Base-by-base conservation (phyloP, 306 rosid genomes). In the Gastrolobium bilobum region DNA sequence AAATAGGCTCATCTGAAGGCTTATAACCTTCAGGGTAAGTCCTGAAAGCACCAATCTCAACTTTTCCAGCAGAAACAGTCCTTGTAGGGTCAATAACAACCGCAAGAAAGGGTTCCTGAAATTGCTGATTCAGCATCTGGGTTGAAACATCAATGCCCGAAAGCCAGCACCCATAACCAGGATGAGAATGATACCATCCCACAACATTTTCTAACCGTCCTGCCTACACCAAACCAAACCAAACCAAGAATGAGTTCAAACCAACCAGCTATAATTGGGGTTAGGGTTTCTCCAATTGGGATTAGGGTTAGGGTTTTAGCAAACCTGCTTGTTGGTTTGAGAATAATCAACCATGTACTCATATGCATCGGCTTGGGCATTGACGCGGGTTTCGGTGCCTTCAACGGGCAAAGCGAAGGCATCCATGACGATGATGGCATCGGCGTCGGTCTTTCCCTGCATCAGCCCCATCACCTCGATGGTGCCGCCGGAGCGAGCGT, bases 111-210 rank as follows among this genome's bases (percentile, higher is more conserved):
- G 99, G 99, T 78, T 96, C 98, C 88, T 93, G 99, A 86, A 33
- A 93, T 81, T 89, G 93, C 84, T 93, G 99, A 81, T 93, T 96
- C 39, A 93, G 64, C 97, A 96, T 96, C 86, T 96, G 99, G 4
- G 99, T 96, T 0, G 97, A 86, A 42, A 96, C 98, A 81, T 96
- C 99, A 64, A 96, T 96, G 37, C 99, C 99, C 14, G 97, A 96
- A 15, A 96, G 92, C 99, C 99, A 96, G 84, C 98, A 96, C 40
- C 99, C 99, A 38, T 96, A 96, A 31, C 97, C 98, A 57, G 99
- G 99, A 46, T 96, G 99, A 79, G 99, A 96, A 82, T 96, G 99
- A 79, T 96, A 96, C 99, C 99, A 93, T 10, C 99, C 99, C 52
- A 96, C 97, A 62, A 74, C 99, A 78, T 96, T 96, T 83, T 96